Percentiles rank a stretch among this genome's conserved stretches.
Conservation (phyloP, 257 asterid genomes). For the Solanum chiquidenum region DNA sequence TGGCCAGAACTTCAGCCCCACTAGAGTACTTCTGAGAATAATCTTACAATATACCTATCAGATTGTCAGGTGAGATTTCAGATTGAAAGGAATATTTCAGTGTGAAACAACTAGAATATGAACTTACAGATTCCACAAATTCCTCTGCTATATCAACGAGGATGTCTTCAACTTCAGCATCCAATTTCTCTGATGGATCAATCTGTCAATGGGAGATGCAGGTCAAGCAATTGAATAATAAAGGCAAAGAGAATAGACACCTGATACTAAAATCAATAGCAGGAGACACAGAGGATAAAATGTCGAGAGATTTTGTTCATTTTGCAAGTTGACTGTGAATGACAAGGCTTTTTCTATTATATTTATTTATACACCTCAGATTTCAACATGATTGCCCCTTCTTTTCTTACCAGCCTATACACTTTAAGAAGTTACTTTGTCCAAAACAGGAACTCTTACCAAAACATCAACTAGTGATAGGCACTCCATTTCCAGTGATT, state of each 20-base stretch:
- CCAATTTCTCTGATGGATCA: slow-evolving; percentile 81
- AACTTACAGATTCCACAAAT: slow-evolving; percentile 90
- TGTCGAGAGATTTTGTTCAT: background rate
- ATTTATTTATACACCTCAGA: background rate
- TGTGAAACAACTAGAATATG: background rate
- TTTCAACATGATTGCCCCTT: background rate
- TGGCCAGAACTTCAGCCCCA: background rate
- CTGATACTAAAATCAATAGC: background rate
- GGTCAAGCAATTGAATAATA: slow-evolving; percentile 3
- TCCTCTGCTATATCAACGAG: slow-evolving; percentile 86
- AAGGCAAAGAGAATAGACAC: background rate
- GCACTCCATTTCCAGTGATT: background rate
- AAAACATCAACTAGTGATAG: background rate
- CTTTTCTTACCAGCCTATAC: background rate
- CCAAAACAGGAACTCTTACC: background rate
- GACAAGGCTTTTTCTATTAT: background rate
- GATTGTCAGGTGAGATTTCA: background rate
- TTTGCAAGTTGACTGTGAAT: background rate
- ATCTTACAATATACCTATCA: background rate
- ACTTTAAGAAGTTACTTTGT: background rate
- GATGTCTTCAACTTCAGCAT: slow-evolving; percentile 78
- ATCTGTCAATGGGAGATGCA: slow-evolving; percentile 35
- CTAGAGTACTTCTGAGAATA: background rate
- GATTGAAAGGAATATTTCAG: background rate
- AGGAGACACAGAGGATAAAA: background rate